Evolutionary conservation across 164 flowering plant species (phyloP).

Genomic region (Houttuynia cordata): DNA sequence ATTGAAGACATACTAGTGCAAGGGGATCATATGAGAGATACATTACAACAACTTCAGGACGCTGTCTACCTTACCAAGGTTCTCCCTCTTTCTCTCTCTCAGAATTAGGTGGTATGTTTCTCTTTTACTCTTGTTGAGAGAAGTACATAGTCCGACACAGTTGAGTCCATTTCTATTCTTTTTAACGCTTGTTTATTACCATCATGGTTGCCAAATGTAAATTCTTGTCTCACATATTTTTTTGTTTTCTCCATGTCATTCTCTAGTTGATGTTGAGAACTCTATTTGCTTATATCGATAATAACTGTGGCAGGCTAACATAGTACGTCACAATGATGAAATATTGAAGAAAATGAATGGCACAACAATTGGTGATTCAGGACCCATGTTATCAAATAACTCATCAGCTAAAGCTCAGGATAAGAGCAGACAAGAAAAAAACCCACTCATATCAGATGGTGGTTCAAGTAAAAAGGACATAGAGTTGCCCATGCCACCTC

Average conservation of each 20-base stretch:
- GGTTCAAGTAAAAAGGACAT: constrained; percentile 38
- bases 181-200: background rate
- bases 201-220: background rate
- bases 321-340: constrained; percentile 69
- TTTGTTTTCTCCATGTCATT: background rate
- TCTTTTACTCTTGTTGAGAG: background rate
- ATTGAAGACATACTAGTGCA: constrained; percentile 72
- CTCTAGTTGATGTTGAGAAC: background rate
- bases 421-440: constrained; percentile 14
- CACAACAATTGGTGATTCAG: constrained; percentile 22
- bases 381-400: constrained; percentile 18
- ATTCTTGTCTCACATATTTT: background rate
- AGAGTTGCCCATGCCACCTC: constrained; percentile 89
- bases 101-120: too few species aligned
- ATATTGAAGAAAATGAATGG: constrained; percentile 41
- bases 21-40: constrained; percentile 66
- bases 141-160: too few species aligned
- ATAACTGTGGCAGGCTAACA: constrained; percentile 53
- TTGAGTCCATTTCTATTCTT: too few species aligned
- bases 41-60: constrained; percentile 84
- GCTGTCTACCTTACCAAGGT: constrained; percentile 88
- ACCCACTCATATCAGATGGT: constrained; percentile 7
- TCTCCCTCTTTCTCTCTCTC: constrained; percentile 8
- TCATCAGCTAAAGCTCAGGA: constrained; percentile 15
- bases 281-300: background rate